Base-by-base conservation (phyloP, 1,284 basidiomycete genomes). In the Tylopilus orsonianus region DNA sequence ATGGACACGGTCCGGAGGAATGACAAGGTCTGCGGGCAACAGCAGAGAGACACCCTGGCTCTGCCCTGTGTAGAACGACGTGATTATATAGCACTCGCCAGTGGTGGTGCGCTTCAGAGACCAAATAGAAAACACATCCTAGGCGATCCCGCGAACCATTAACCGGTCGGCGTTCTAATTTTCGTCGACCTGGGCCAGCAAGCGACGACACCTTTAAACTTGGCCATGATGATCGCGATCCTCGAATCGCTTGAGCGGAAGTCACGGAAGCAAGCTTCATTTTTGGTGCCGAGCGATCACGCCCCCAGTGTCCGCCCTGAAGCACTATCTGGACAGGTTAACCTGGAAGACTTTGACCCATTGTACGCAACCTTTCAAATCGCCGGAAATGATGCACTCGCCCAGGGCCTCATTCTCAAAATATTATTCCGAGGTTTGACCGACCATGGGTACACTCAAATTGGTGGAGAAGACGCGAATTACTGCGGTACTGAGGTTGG, bases 71-170 rank as follows among this genome's bases (percentile, higher is more conserved):
- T 13, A 32, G 27, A 19, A 30, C 16, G 37, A 26, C 26, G 30
- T 32, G 36, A 12, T 34, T 41, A 47, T 41, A 39, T 27, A 29
- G 39, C 26, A 41, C 24, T 39, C 16, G 14, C 16, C 22, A 14
- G 38, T 10, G 35, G 10, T 19, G 13, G 22, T 39, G 20, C 14
- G 16, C 33, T 27, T 8, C 19, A 44, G 18, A 36, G 23, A 30
- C 27, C 39, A 44, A 49, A 23, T 10, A 22, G 41, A 43, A 46
- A 49, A 36, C 18, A 18, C 8, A 38, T 0, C 32, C 12, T 58
- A 64, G 66, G 61, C 61, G 61, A 64, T 63, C 61, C 61, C 61
- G 61, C 61, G 61, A 63, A 57, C 54, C n/a, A 52, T 62, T 61
- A 61, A 43, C 58, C 61, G 60, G 50, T 48, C 63, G 61, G 61